A percentile compares a stretch with the other conserved stretches of the same genome.
Conservation (phyloP, 1,284 basidiomycete genomes). For the Moesziomyces globuligerus region DNA sequence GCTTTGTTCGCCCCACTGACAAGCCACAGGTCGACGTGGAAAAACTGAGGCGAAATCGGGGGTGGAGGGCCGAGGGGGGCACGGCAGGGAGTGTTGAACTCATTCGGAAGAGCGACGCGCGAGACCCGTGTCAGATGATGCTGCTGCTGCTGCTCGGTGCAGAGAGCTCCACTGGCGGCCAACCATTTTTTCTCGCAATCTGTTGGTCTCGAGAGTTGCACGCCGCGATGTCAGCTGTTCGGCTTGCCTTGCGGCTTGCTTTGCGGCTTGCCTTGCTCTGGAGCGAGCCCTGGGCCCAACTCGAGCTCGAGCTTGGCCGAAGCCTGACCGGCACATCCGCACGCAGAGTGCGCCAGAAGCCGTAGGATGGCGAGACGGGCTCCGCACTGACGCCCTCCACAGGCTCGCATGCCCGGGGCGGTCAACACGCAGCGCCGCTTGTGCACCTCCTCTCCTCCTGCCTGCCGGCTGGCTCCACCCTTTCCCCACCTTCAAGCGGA, state of each 20-base stretch:
- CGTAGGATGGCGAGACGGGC: conserved; percentile 1
- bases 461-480: too few relatives aligned
- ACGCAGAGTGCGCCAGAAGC: conserved; percentile 24
- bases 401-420: too few relatives aligned
- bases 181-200: too few relatives aligned
- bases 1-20: neutral
- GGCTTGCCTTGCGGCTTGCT: neutral
- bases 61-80: conserved; percentile 25
- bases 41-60: conserved; percentile 10
- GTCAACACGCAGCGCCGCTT: too few relatives aligned
- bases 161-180: too few relatives aligned
- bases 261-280: conserved; percentile 7
- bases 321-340: conserved; percentile 23
- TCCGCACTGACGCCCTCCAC: conserved; percentile 1
- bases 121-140: conserved; percentile 42
- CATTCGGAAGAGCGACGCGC: conserved; percentile 8
- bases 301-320: conserved; percentile 5
- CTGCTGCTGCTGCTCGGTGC: conserved; percentile 36
- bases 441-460: too few relatives aligned
- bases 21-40: conserved; percentile 1
- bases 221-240: neutral
- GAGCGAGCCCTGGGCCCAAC: conserved; percentile 6
- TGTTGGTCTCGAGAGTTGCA: too few relatives aligned
- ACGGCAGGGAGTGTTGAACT: conserved; percentile 2
- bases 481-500: neutral